A percentile compares a stretch with the other conserved stretches of the same genome.
Conservation (phyloP, 129 eudicot species). For the Lonicera japonica region DNA sequence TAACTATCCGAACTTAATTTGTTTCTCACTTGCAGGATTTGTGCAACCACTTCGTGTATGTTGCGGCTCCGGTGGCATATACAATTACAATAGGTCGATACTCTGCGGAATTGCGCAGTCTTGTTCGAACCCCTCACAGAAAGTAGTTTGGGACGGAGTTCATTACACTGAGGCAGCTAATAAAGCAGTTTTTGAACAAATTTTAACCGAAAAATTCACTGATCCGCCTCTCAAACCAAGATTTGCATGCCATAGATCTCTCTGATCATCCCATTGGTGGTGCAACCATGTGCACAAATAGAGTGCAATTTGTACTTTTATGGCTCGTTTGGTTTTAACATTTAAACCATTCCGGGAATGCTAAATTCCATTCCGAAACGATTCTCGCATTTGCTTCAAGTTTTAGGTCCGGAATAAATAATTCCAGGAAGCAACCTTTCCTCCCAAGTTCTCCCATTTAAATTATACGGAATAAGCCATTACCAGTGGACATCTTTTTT, state of each 20-base stretch:
- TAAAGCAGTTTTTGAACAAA: neutral
- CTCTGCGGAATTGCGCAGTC: neutral
- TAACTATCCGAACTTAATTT: no score
- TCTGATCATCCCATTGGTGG: neutral
- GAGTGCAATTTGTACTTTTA: no score
- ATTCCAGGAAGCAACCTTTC: no score
- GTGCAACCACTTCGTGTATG: neutral
- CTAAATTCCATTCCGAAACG: no score
- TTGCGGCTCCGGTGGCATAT: slow-evolving; percentile 6
- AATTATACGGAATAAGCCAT: no score
- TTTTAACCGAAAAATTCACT: neutral
- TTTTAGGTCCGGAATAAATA: no score
- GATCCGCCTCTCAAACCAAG: slow-evolving; percentile 2
- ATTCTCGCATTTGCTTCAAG: no score
- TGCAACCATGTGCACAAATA: neutral
- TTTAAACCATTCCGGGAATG: no score
- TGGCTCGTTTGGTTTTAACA: no score
- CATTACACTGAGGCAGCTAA: slow-evolving; percentile 13
- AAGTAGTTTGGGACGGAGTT: slow-evolving; percentile 1
- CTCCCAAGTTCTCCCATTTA: no score
- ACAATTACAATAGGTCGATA: neutral
- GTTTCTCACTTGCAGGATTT: neutral
- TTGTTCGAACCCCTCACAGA: neutral
- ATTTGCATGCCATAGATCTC: slow-evolving; percentile 2
- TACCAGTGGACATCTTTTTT: no score